Base-by-base conservation (phyloP, 108 stramenopile genomes). In the Cyclostephanos invisitatus region DNA sequence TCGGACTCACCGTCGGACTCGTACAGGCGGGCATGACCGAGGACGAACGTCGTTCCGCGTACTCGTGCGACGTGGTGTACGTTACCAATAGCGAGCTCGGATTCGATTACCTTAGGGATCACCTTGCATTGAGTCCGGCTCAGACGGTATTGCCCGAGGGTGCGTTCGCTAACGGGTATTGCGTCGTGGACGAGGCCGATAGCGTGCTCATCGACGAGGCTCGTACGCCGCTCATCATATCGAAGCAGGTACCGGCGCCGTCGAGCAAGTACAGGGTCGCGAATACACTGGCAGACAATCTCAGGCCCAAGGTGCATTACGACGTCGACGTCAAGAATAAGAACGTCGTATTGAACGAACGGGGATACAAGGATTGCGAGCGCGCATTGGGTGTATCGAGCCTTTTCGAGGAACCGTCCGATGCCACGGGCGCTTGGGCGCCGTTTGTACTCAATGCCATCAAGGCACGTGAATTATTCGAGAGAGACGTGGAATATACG, bases 171-270 rank as follows among this genome's bases (percentile, higher is more conserved):
- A 32, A 89, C 63, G 89, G 89, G 36, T 98, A 96, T 75, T 93
- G 94, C 54, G 84, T 98, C 2, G 97, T 98, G 28, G 97, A 98
- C 79, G 97, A 98, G 73, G 96, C 96, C 4, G 97, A 98, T 73
- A 94, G 92, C 12, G 96, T 98, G n/a, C 76, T 97, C 72, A 96
- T 98, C 70, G 97, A 98, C 71, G 97, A 98, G 84, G 94, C 91
- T 1, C 73, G 96, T 21, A 98, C 97, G 20, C 97, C 97, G 7
- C 84, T 98, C 37, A 97, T 98, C 66, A 97, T 98, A 75, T 90
- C 90, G 28, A 92, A 96, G 74, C 91, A 92, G 70, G 94, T 96
- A 28, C 83, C 85, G 48, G 93, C 95, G 2, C 89, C 90, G 17
- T 83, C 89, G 36, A 85, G 85, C 59, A 96, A 94, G 73, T 96